Evolutionary conservation across 108 stramenopile genomes (phyloP).

Genomic region (Skeletonema marinoi): DNA sequence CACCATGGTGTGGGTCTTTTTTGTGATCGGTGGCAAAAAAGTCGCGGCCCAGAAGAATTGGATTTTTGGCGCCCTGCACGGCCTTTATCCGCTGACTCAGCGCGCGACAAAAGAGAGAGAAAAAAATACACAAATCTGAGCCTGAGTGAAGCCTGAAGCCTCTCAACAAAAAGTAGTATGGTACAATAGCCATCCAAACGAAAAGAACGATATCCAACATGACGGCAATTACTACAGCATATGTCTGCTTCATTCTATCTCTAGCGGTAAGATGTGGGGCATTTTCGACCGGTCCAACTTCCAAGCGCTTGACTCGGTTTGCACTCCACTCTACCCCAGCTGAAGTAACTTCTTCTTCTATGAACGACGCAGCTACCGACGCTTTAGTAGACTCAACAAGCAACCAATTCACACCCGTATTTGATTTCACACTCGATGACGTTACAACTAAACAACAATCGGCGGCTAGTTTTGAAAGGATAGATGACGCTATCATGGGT

Average conservation of each 20-base stretch:
- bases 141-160: too few species aligned
- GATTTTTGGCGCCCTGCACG: too few species aligned
- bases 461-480: constrained; percentile 65
- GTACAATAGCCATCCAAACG: too few species aligned
- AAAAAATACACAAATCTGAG: too few species aligned
- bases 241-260: background rate
- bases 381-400: background rate
- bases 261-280: background rate
- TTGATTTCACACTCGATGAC: constrained; percentile 49
- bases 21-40: too few species aligned
- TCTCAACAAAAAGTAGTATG: too few species aligned
- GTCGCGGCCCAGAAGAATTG: too few species aligned
- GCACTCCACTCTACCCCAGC: background rate
- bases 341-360: background rate
- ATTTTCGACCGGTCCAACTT: background rate
- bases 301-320: background rate
- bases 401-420: constrained; percentile 24
- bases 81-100: too few species aligned
- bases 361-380: background rate
- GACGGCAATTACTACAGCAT: background rate
- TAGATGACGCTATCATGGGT: constrained; percentile 88
- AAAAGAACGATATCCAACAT: background rate
- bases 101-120: too few species aligned
- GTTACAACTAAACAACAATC: constrained; percentile 39
- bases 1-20: too few species aligned